Evolutionary conservation across 306 rosid genomes (phyloP).

Genomic region (Vigna angularis): DNA sequence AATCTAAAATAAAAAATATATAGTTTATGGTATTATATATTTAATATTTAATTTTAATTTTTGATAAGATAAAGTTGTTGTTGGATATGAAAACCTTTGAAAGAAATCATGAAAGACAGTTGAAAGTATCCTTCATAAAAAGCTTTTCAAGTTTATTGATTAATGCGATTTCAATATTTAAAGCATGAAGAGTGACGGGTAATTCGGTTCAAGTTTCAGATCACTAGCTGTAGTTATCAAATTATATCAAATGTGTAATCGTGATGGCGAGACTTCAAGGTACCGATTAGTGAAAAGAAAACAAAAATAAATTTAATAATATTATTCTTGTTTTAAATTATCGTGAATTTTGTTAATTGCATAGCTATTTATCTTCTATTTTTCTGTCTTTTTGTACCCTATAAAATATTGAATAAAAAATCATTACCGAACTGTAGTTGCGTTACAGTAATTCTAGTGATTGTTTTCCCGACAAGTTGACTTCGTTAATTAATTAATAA

Average conservation of each 20-base stretch:
- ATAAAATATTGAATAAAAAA: not conserved
- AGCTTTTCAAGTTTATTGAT: not conserved
- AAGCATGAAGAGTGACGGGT: not conserved
- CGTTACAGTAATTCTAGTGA: not conserved
- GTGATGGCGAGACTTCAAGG: not conserved
- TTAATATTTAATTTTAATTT: too few relatives aligned
- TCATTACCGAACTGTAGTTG: not conserved
- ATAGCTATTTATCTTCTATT: not conserved
- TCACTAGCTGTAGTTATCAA: not conserved
- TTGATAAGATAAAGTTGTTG: not conserved
- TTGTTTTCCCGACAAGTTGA: not conserved
- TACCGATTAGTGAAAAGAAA: not conserved
- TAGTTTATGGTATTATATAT: too few relatives aligned
- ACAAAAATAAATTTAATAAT: not conserved
- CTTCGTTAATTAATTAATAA: not conserved
- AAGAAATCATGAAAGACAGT: not conserved
- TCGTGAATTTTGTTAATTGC: not conserved
- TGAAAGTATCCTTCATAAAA: not conserved
- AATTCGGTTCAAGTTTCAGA: not conserved
- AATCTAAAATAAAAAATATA: too few relatives aligned
- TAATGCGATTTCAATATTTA: not conserved
- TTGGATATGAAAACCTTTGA: not conserved
- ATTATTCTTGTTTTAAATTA: not conserved
- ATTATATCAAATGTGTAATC: not conserved
- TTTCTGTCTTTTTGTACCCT: not conserved